A percentile compares a stretch with the other conserved stretches of the same genome.
Evolutionary conservation across 305 asterid genomes (phyloP).

Genomic region (Nicotiana rustica): DNA sequence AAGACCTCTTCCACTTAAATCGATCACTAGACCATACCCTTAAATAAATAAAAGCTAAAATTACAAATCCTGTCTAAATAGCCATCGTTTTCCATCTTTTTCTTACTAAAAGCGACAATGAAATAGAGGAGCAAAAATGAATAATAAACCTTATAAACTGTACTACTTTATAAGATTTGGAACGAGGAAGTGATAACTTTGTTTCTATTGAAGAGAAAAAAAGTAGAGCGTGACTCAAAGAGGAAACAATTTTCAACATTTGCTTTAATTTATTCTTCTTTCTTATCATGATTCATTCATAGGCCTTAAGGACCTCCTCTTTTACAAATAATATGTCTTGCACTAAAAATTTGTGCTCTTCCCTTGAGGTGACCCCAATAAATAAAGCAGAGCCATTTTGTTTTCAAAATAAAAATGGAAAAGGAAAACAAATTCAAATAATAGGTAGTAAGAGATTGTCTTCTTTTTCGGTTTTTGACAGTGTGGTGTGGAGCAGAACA

Average conservation of each 20-base stretch:
- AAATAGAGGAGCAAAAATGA: too few species aligned
- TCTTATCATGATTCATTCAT: background rate
- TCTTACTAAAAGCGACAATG: background rate
- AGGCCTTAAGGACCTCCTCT: background rate
- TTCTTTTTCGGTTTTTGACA: background rate
- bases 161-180: background rate
- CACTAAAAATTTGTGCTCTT: conserved; percentile 29
- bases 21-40: too few species aligned
- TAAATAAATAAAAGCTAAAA: too few species aligned
- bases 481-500: background rate
- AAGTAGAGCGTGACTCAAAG: background rate
- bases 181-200: background rate
- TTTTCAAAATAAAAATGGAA: too few species aligned
- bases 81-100: background rate
- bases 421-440: background rate
- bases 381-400: background rate
- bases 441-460: conserved; percentile 18
- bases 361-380: conserved; percentile 40
- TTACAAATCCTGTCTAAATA: too few species aligned
- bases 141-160: too few species aligned
- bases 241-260: background rate
- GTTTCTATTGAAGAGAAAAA: background rate
- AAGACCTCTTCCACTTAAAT: too few species aligned
- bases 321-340: conserved; percentile 29
- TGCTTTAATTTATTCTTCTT: background rate